Percentiles rank a stretch among this genome's conserved stretches.
phyloP scores from a whole-genome alignment of 2,329 filamentous ascomycete genomes.

The Colletotrichum sp. region DNA sequence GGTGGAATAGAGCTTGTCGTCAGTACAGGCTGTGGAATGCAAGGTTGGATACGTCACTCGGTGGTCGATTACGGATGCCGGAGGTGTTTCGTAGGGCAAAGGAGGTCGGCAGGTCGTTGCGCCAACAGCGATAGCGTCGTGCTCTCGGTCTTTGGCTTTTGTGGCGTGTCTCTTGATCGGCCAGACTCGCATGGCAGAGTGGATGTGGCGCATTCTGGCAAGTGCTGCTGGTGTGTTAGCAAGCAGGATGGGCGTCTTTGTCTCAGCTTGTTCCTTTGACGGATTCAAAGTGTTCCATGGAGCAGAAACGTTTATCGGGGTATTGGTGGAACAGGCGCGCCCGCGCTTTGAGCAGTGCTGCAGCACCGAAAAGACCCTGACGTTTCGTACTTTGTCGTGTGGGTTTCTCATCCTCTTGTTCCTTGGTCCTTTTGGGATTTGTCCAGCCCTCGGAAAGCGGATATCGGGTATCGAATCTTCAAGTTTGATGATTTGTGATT shows the following conservation, averaged over 20 bases:
- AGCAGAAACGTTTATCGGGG: neutral
- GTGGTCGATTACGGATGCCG: neutral
- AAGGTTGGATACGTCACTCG: neutral
- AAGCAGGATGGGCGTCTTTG: neutral
- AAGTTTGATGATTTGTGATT: neutral
- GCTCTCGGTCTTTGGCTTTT: conserved; percentile 7
- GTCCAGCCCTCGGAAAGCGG: neutral
- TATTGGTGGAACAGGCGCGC: conserved; percentile 1
- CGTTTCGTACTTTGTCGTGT: neutral
- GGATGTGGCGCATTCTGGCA: neutral
- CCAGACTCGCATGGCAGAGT: conserved; percentile 8
- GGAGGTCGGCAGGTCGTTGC: neutral
- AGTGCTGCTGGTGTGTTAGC: neutral
- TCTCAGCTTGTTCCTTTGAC: conserved; percentile 7
- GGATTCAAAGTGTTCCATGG: neutral
- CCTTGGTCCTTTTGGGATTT: neutral
- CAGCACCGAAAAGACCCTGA: neutral
- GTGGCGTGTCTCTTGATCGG: neutral
- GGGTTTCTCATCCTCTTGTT: neutral
- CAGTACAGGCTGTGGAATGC: neutral
- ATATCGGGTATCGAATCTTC: neutral
- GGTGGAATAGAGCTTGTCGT: neutral
- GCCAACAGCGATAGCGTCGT: neutral
- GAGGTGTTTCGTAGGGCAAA: neutral
- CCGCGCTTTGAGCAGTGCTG: neutral